Percentiles rank a stretch among this genome's conserved stretches.
phyloP scores from a whole-genome alignment of 768 basidiomycete species.

The Amanita phalloides region DNA sequence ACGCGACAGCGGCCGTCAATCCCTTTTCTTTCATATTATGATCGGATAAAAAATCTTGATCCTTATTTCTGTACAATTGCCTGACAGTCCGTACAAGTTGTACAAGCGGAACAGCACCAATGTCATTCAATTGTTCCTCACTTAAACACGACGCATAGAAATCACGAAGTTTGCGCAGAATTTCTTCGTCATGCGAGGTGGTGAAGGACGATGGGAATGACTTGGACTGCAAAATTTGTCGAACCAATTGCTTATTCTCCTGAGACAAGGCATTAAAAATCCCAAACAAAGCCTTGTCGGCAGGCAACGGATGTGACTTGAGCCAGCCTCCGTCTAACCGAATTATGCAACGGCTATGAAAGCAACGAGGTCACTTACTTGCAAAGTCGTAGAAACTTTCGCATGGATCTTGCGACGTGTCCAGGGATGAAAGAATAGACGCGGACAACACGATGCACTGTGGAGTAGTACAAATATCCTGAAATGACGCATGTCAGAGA shows the following conservation, averaged over 20 bases:
- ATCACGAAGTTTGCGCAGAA: slow-evolving; percentile 54
- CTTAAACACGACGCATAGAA: slow-evolving; percentile 80
- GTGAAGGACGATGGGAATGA: slow-evolving; percentile 19
- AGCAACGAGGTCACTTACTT: slow-evolving; percentile 42
- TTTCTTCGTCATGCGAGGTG: slow-evolving; percentile 36
- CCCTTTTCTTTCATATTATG: slow-evolving; percentile 29
- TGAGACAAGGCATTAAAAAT: slow-evolving; percentile 63
- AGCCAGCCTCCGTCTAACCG: slow-evolving; percentile 81
- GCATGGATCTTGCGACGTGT: slow-evolving; percentile 82
- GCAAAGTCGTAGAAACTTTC: slow-evolving; percentile 92
- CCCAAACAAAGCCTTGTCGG: slow-evolving; percentile 67
- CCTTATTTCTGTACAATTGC: slow-evolving; percentile 46
- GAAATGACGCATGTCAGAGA: neutral
- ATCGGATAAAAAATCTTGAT: slow-evolving; percentile 19
- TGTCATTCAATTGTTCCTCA: slow-evolving; percentile 61
- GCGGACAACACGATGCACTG: slow-evolving; percentile 81
- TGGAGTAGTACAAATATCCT: slow-evolving; percentile 65
- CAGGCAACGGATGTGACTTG: slow-evolving; percentile 71
- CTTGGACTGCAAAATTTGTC: slow-evolving; percentile 52
- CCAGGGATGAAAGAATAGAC: slow-evolving; percentile 69
- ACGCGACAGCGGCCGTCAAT: slow-evolving; percentile 76
- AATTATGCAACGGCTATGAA: neutral
- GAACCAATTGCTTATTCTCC: slow-evolving; percentile 71
- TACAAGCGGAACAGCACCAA: slow-evolving; percentile 63
- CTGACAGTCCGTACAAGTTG: slow-evolving; percentile 54